phyloP scores from a whole-genome alignment of 441 rosid genomes.

The Theobroma grandiflorum region DNA sequence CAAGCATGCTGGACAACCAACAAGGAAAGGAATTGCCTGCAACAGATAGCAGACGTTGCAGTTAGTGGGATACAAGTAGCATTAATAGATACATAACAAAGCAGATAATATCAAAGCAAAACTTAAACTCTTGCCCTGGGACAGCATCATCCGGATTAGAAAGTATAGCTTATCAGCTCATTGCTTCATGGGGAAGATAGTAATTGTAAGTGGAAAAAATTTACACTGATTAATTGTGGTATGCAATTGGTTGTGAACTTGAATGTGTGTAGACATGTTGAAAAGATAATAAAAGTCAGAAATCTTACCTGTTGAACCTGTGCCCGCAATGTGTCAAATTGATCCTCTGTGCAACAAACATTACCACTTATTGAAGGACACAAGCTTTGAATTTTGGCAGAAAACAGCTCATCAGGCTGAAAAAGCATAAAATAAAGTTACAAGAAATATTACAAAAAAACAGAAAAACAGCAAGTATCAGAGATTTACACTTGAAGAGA shows the following conservation, averaged over 20 bases:
- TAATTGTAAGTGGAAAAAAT: not conserved
- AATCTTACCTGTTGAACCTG: conserved; percentile 76
- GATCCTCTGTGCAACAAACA: conserved; percentile 77
- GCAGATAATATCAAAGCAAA: not conserved
- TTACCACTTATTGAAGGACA: conserved; percentile 76
- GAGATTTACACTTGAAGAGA: not conserved
- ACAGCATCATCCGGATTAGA: not conserved
- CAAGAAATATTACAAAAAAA: not conserved
- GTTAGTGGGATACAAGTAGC: not conserved
- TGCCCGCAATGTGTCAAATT: conserved; percentile 72
- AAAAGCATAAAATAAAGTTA: conserved; percentile 24
- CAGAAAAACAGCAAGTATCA: not conserved
- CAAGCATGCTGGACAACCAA: conserved; percentile 86
- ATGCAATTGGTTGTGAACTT: not conserved
- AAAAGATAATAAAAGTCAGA: not conserved
- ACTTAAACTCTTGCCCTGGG: not conserved
- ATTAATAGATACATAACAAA: conserved; percentile 14
- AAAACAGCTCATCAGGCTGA: conserved; percentile 74
- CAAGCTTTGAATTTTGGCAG: conserved; percentile 80
- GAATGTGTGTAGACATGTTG: not conserved
- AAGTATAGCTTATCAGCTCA: not conserved
- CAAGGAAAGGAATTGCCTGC: conserved; percentile 80
- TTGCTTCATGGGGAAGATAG: not conserved
- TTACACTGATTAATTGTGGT: not conserved
- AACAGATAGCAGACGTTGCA: conserved; percentile 30